A percentile compares a stretch with the other conserved stretches of the same genome.
Conservation (phyloP, 495 filamentous ascomycete genomes). For the Aspergillus biplanus region DNA sequence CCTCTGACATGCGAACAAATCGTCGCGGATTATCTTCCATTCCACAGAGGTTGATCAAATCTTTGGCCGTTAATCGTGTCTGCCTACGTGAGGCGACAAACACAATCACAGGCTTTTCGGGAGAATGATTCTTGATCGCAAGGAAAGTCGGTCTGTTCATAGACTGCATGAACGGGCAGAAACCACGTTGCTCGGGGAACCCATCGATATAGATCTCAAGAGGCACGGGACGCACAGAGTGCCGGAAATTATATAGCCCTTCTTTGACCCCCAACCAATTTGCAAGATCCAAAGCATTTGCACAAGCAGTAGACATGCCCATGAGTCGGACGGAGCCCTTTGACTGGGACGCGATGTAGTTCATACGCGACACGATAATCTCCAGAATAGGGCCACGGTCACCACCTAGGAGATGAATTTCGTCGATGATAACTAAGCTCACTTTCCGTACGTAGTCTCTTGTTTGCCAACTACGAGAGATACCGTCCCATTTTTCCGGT, state of each 20-base stretch:
- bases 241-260: conserved; percentile 95
- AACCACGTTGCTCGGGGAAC: conserved; percentile 92
- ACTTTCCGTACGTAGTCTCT: conserved; percentile 95
- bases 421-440: conserved; percentile 95
- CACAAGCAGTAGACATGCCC: conserved; percentile 98
- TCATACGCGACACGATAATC: conserved; percentile 99
- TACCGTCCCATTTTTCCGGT: conserved; percentile 99
- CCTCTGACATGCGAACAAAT: conserved; percentile 92
- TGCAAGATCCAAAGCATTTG: conserved; percentile 89
- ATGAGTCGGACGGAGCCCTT: conserved; percentile 87
- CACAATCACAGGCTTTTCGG: conserved; percentile 95
- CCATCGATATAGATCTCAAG: conserved; percentile 97
- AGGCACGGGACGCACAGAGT: conserved; percentile 96
- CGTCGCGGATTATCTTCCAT: conserved; percentile 97
- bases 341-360: conserved; percentile 92
- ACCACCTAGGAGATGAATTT: conserved; percentile 94
- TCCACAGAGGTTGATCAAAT: conserved; percentile 95
- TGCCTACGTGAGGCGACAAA: conserved; percentile 96
- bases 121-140: conserved; percentile 93
- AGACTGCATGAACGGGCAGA: conserved; percentile 97
- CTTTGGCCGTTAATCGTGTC: conserved; percentile 91
- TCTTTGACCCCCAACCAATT: conserved; percentile 99
- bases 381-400: conserved; percentile 97
- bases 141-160: conserved; percentile 99
- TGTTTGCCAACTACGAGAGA: conserved; percentile 97